Evolutionary conservation across 2,329 filamentous ascomycete genomes (phyloP), one percentile per base, ranked within the genome.

Genomic region (Clarireedia paspali): DNA sequence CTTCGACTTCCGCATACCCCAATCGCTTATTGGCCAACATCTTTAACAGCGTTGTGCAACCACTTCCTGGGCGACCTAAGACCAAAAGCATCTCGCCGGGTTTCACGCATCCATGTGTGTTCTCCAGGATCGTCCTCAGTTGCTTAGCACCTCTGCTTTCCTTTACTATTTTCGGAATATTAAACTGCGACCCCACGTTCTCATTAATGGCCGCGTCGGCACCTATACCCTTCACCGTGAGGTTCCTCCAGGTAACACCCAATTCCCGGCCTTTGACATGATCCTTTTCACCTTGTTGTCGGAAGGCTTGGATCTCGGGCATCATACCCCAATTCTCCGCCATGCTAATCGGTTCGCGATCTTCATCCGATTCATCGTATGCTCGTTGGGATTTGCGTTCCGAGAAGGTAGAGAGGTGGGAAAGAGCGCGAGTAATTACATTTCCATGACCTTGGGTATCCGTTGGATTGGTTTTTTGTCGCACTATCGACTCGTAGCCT

Each of bases 51-150:
- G 85, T 87, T 0, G 85, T 88, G 67, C 87, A 90, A 36, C 85
- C 85, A 83, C 77, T 0, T 85, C 86, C 0, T n/a, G 86, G 85
- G 1, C 84, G 76, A 3, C 86, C 86, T 0, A 89, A 73, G 0
- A 89, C 84, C 0, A 88, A 72, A 1, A 88, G 70, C 85, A 88
- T 87, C 69, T 88, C 84, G 20, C 85, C 87, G 0, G 85, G 85
- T 67, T 84, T 84, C 50, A 89, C 81, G 61, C 83, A 87, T 10
- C 86, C 86, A 66, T 84, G 80, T 56, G 78, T 81, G 62, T 81
- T 76, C 53, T 86, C 77, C 23, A 90, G 70, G 47, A 90, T 84
- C 0, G 83, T 85, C 60, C 80, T 80, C 20, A 85, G 69, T 0
- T 84, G 81, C 0, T 80, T 77, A 62, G 80, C 83, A 84, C 68